These are phyloP conservation scores for Fusarium goolgardi DNA, from an alignment of 2,329 filamentous ascomycete species.

Conservation along the genomic window DNA sequence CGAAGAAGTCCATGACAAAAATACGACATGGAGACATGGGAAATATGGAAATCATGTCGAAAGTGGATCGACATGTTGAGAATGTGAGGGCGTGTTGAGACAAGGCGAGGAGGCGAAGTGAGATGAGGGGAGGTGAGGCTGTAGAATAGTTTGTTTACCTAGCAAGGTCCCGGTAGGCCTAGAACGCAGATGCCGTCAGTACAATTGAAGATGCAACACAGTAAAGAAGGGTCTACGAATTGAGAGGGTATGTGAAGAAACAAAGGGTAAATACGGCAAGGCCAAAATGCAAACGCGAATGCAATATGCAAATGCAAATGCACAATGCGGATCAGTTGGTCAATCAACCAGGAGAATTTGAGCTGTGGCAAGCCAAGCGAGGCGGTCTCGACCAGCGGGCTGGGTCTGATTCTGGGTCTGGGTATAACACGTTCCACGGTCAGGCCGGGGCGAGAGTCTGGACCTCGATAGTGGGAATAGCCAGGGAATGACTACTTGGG, in stretches of 20 bases:
- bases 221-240: not conserved
- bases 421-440: conserved; percentile 33
- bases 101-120: not conserved
- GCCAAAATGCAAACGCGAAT: conserved; percentile 27
- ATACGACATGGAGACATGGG: not conserved
- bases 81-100: not conserved
- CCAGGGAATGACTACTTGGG: conserved; percentile 22
- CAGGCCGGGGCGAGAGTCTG: conserved; percentile 30
- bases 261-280: not conserved
- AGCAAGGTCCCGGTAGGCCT: conserved; percentile 54
- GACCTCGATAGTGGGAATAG: conserved; percentile 32
- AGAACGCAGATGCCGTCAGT: conserved; percentile 47
- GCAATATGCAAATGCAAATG: conserved; percentile 27
- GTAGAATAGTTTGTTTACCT: conserved; percentile 47
- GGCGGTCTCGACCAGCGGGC: conserved; percentile 38
- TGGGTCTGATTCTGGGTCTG: conserved; percentile 20
- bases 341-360: conserved; percentile 20
- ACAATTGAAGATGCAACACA: conserved; percentile 5
- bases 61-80: conserved; percentile 11
- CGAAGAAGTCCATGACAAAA: conserved; percentile 1
- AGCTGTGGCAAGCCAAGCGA: conserved; percentile 27
- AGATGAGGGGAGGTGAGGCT: conserved; percentile 9
- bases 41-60: not conserved
- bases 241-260: conserved; percentile 8
- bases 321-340: not conserved